These are phyloP conservation scores for Fusarium sp. DNA, from an alignment of 2,329 filamentous ascomycete species.

Conservation along the genomic window DNA sequence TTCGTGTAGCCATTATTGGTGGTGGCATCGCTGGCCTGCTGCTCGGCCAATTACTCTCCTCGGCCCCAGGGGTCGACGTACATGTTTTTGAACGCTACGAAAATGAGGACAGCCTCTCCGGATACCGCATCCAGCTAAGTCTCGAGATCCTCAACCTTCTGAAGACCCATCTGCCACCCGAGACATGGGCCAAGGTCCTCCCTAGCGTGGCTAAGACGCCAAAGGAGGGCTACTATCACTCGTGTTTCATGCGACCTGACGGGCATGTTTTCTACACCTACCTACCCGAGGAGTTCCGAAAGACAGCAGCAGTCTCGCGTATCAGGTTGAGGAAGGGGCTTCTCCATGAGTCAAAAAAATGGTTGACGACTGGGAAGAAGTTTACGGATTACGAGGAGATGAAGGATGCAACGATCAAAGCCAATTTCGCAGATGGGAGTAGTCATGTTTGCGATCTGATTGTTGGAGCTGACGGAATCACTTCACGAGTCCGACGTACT, in stretches of 20 bases:
- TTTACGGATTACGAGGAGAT: not conserved
- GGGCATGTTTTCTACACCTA: not conserved
- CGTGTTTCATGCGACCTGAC: not conserved
- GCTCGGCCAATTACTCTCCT: not conserved
- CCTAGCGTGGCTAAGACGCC: not conserved
- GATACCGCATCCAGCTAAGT: not conserved
- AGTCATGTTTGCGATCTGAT: not conserved
- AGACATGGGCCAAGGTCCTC: not conserved
- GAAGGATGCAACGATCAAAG: not conserved
- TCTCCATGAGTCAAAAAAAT: not conserved
- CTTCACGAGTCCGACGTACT: not conserved
- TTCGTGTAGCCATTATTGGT: not conserved
- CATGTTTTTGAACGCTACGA: not conserved
- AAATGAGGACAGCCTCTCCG: not conserved
- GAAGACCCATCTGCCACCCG: not conserved
- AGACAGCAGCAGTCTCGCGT: not conserved
- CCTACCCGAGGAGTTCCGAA: not conserved
- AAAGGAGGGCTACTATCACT: slow-evolving; percentile 1
- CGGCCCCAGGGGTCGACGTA: not conserved
- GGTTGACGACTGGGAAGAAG: not conserved
- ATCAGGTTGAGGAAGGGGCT: not conserved
- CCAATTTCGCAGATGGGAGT: not conserved
- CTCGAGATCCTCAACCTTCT: not conserved
- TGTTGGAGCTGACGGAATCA: not conserved
- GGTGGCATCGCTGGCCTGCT: not conserved